These are phyloP conservation scores for Spergularia marina DNA, from an alignment of 148 eudicot species.

Conservation along the genomic window DNA sequence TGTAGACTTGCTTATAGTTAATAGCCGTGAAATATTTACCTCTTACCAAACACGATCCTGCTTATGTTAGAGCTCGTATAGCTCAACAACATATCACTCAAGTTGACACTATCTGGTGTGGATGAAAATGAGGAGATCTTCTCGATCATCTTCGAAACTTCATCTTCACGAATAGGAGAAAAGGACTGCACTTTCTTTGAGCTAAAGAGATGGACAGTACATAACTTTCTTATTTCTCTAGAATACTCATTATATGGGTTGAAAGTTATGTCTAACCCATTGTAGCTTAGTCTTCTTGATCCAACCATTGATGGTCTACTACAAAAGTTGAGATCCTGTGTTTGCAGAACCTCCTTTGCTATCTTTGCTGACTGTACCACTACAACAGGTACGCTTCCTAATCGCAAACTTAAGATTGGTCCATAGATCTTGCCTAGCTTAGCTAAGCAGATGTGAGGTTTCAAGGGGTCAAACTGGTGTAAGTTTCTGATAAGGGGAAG, in stretches of 20 bases:
- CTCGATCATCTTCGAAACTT: constrained; percentile 23
- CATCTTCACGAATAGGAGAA: constrained; percentile 22
- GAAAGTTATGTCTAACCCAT: constrained; percentile 22
- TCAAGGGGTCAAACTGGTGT: constrained; percentile 13
- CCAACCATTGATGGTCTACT: constrained; percentile 19
- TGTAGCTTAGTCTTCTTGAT: constrained; percentile 26
- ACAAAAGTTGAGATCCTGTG: constrained; percentile 28
- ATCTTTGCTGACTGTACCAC: constrained; percentile 27
- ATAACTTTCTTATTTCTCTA: constrained; percentile 21
- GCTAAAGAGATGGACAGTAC: constrained; percentile 23
- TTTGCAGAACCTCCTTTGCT: constrained; percentile 28
- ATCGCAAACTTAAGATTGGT: constrained; percentile 22
- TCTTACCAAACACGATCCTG: constrained; percentile 33
- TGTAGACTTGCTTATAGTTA: too few relatives aligned
- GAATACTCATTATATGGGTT: constrained; percentile 19
- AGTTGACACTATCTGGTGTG: constrained; percentile 9
- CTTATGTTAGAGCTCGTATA: constrained; percentile 16
- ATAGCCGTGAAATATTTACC: constrained; percentile 7
- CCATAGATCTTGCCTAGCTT: constrained; percentile 32
- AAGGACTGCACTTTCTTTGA: constrained; percentile 21
- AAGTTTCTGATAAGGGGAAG: constrained; percentile 33
- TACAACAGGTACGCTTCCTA: constrained; percentile 18
- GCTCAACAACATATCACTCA: constrained; percentile 24
- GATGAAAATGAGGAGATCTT: constrained; percentile 21
- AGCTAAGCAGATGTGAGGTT: constrained; percentile 26